phyloP scores from a whole-genome alignment of 1,284 basidiomycete genomes.

The Ceratobasidium sp. region DNA sequence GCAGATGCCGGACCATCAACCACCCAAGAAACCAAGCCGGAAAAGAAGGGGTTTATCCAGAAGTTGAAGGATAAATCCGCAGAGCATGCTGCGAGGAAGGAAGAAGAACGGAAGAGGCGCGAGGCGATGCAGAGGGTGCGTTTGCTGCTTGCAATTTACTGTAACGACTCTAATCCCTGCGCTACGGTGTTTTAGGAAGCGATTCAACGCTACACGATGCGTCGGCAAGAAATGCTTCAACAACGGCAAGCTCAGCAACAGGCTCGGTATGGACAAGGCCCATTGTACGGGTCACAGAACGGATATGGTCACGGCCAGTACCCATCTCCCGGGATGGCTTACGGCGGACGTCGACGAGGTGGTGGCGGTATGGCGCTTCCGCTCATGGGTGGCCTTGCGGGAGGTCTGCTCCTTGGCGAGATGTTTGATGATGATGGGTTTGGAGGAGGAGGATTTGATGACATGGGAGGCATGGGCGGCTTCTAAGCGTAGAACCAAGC shows the following conservation, averaged over 20 bases:
- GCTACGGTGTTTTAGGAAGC: slow-evolving; percentile 1
- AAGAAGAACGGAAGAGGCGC: slow-evolving; percentile 36
- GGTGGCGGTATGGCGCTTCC: slow-evolving; percentile 35
- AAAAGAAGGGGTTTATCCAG: slow-evolving; percentile 42
- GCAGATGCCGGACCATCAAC: slow-evolving; percentile 19
- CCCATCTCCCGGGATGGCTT: slow-evolving; percentile 40
- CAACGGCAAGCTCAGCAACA: slow-evolving; percentile 23
- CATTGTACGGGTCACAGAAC: slow-evolving; percentile 27
- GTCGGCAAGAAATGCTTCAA: slow-evolving; percentile 20
- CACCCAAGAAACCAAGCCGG: background rate
- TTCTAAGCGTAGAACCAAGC: background rate
- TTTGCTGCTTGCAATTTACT: background rate
- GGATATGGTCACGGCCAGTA: slow-evolving; percentile 25
- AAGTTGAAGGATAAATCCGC: slow-evolving; percentile 36
- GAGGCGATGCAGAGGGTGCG: slow-evolving; percentile 30
- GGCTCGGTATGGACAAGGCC: slow-evolving; percentile 9
- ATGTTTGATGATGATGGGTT: slow-evolving; percentile 35
- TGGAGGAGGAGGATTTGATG: slow-evolving; percentile 30
- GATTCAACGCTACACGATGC: slow-evolving; percentile 27
- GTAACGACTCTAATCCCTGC: background rate
- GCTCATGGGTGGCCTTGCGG: slow-evolving; percentile 39
- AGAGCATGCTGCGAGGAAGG: slow-evolving; percentile 38
- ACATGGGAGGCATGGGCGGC: slow-evolving; percentile 33
- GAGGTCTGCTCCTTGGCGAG: slow-evolving; percentile 38
- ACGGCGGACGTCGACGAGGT: slow-evolving; percentile 29